Conservation (phyloP, 345 rosid genomes). For the Euclidium syriacum region DNA sequence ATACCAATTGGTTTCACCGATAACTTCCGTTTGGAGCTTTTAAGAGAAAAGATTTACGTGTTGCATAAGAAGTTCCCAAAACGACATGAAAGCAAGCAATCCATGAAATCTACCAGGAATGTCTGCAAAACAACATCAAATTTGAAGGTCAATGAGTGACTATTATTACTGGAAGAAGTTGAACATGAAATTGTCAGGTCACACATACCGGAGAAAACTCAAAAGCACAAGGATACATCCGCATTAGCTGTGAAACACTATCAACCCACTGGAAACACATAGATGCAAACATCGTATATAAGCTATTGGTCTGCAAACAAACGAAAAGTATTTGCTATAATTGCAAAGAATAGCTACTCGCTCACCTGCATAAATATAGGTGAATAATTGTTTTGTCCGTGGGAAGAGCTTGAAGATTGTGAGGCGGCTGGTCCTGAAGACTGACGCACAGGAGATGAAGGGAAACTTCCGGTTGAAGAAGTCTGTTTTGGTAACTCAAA, state of each 20-base stretch:
- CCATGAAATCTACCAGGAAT: slow-evolving; percentile 92
- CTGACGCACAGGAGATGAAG: slow-evolving; percentile 70
- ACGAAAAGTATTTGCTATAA: not conserved
- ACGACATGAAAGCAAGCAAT: slow-evolving; percentile 84
- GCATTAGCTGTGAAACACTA: slow-evolving; percentile 80
- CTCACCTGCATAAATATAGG: slow-evolving; percentile 94
- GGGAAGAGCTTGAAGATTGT: slow-evolving; percentile 76
- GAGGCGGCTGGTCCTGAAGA: slow-evolving; percentile 52
- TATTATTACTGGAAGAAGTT: not conserved
- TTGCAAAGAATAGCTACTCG: not conserved
- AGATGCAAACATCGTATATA: not conserved
- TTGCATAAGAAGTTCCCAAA: slow-evolving; percentile 98
- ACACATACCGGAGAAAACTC: slow-evolving; percentile 89
- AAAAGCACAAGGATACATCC: slow-evolving; percentile 97
- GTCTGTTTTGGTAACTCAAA: slow-evolving; percentile 68
- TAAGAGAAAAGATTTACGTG: slow-evolving; percentile 45
- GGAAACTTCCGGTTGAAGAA: slow-evolving; percentile 63
- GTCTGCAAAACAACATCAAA: slow-evolving; percentile 39
- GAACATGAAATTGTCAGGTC: not conserved
- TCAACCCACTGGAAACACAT: slow-evolving; percentile 83
- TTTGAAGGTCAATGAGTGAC: not conserved
- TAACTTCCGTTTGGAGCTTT: not conserved
- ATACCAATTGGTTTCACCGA: not conserved
- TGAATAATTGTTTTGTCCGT: slow-evolving; percentile 82
- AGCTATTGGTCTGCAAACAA: slow-evolving; percentile 8